Evolutionary conservation across 1,284 basidiomycete genomes (phyloP).

Genomic region (Cryptococcus deneoformans): DNA sequence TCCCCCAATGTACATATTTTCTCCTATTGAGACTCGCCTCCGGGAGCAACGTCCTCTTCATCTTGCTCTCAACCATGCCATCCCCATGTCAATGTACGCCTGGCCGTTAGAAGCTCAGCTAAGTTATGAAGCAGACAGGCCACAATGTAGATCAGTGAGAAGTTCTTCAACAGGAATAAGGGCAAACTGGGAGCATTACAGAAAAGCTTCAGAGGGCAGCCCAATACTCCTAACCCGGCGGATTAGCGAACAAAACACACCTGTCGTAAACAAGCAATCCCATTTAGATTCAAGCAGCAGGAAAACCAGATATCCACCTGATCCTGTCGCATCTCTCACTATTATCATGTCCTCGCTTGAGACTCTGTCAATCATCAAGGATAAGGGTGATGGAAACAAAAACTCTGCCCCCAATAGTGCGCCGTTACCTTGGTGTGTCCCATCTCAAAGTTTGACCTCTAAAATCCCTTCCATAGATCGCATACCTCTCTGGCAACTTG

Average conservation of each 20-base stretch:
- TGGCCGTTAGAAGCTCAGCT: slow-evolving; percentile 10
- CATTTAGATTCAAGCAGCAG: neutral
- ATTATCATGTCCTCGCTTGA: slow-evolving; percentile 16
- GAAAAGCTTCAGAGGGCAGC: neutral
- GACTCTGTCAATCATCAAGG: neutral
- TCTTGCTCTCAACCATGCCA: slow-evolving; percentile 32
- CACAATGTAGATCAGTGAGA: neutral
- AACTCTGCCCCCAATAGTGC: neutral
- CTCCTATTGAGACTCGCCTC: slow-evolving; percentile 38
- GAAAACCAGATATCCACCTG: slow-evolving; percentile 15
- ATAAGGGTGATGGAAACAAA: neutral
- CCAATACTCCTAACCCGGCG: slow-evolving; percentile 9
- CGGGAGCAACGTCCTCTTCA: slow-evolving; percentile 27
- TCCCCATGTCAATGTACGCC: slow-evolving; percentile 45
- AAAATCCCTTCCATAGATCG: slow-evolving; percentile 12
- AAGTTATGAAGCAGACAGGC: neutral
- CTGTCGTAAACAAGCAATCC: neutral
- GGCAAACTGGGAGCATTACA: neutral
- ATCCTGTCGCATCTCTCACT: slow-evolving; percentile 28
- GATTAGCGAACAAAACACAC: neutral
- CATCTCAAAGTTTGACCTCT: neutral
- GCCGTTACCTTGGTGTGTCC: neutral
- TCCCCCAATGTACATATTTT: slow-evolving; percentile 36
- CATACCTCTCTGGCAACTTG: slow-evolving; percentile 37
- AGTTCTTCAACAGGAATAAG: neutral